Evolutionary conservation across 768 basidiomycete species (phyloP).

Genomic region (Naganishia friedmannii): DNA sequence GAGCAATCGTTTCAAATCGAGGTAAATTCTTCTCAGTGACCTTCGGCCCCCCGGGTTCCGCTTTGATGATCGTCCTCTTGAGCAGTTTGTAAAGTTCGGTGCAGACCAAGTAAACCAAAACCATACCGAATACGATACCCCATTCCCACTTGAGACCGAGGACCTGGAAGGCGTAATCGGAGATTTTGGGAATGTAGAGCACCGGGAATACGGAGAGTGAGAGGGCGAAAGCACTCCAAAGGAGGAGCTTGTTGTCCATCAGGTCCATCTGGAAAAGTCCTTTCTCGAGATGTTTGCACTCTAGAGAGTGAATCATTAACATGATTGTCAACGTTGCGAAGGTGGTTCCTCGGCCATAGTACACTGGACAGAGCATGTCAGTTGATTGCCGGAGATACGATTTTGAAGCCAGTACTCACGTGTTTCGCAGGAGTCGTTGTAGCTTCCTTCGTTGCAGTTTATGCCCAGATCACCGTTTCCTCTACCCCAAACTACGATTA

Average conservation of each 20-base stretch:
- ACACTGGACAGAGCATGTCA: constrained; percentile 38
- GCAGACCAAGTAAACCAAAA: constrained; percentile 39
- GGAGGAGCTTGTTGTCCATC: constrained; percentile 52
- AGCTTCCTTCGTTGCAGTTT: constrained; percentile 47
- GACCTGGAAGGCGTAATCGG: constrained; percentile 52
- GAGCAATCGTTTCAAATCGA: constrained; percentile 28
- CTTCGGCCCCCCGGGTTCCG: constrained; percentile 18
- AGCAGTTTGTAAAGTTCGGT: constrained; percentile 44
- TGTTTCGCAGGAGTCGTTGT: constrained; percentile 46
- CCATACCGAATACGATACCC: constrained; percentile 50
- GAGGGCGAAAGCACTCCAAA: constrained; percentile 47
- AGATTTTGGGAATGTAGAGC: constrained; percentile 53
- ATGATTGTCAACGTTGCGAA: constrained; percentile 53
- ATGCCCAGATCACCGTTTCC: constrained; percentile 49
- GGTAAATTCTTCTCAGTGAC: constrained; percentile 29
- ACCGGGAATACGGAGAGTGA: constrained; percentile 50
- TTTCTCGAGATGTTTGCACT: constrained; percentile 50
- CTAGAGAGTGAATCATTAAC: constrained; percentile 47
- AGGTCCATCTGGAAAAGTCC: constrained; percentile 30
- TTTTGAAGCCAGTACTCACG: constrained; percentile 3
- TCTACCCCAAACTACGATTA: constrained; percentile 52
- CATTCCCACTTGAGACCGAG: constrained; percentile 52
- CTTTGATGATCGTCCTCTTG: constrained; percentile 12
- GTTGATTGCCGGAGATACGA: background rate
- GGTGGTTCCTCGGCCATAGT: constrained; percentile 52